Evolutionary conservation across 2,329 filamentous ascomycete genomes (phyloP).

Genomic region (Blumeria graminis): DNA sequence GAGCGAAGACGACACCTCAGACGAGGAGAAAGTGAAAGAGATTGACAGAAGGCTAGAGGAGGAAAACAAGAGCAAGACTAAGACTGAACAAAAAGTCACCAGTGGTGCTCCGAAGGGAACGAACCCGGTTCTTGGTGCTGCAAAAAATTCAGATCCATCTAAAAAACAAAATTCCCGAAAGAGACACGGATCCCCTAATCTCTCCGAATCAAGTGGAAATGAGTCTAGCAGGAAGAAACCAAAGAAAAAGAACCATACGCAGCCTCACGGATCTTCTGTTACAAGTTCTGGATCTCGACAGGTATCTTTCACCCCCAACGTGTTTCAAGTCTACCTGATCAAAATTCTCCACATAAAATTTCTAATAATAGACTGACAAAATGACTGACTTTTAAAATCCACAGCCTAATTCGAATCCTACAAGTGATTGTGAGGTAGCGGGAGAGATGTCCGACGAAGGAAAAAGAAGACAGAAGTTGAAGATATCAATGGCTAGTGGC

Average conservation of each 20-base stretch:
- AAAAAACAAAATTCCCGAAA: conserved; percentile 38
- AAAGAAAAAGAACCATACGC: conserved; percentile 35
- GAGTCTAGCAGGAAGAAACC: conserved; percentile 66
- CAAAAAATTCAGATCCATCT: conserved; percentile 25
- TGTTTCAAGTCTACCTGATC: conserved; percentile 7
- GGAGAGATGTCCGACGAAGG: conserved; percentile 40
- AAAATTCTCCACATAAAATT: conserved; percentile 5
- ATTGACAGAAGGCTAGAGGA: conserved; percentile 35
- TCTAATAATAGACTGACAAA: too few species aligned
- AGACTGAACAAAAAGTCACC: conserved; percentile 20
- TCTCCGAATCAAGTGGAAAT: conserved; percentile 72
- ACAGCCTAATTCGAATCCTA: conserved; percentile 20
- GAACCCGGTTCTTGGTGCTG: conserved; percentile 36
- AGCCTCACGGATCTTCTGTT: conserved; percentile 20
- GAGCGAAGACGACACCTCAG: conserved; percentile 27
- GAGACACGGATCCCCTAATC: conserved; percentile 61
- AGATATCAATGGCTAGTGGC: conserved; percentile 20
- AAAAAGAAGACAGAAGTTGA: conserved; percentile 34
- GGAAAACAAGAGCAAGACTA: conserved; percentile 28
- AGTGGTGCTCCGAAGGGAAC: conserved; percentile 40
- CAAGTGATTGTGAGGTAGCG: conserved; percentile 47
- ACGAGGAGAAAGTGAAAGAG: conserved; percentile 35
- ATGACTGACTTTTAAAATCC: too few species aligned
- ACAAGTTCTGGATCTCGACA: conserved; percentile 21
- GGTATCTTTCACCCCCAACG: conserved; percentile 11